phyloP scores from a whole-genome alignment of 192 early-diverging fungal genomes.

The Chytriomyces hyalinus region DNA sequence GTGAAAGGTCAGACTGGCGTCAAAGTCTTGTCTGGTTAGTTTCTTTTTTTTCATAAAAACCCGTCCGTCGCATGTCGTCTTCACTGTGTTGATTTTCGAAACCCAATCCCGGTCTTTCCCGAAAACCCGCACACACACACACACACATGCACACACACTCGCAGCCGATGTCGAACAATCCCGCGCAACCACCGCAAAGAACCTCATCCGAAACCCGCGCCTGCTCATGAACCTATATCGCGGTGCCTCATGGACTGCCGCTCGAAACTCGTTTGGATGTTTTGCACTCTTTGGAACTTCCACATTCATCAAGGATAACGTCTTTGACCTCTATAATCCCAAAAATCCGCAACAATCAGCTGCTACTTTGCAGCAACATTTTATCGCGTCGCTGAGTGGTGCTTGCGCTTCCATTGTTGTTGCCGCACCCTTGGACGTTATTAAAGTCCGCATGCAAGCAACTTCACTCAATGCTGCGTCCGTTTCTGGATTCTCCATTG shows the following conservation, averaged over 20 bases:
- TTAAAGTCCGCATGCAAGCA: conserved; percentile 94
- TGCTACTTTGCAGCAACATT: conserved; percentile 90
- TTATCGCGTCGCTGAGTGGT: conserved; percentile 84
- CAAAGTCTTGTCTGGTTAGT: conserved; percentile 40
- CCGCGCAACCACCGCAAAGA: conserved; percentile 1
- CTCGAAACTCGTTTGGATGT: conserved; percentile 88
- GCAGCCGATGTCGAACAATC: background rate
- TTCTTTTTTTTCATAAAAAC: background rate
- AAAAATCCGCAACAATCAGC: conserved; percentile 41
- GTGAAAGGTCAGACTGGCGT: conserved; percentile 85
- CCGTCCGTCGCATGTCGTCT: background rate
- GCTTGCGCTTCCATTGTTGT: conserved; percentile 85
- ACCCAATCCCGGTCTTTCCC: background rate
- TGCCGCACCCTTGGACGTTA: conserved; percentile 91
- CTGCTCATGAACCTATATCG: conserved; percentile 36
- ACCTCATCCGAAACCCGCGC: conserved; percentile 19
- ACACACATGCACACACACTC: too few relatives aligned
- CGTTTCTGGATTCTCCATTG: conserved; percentile 77
- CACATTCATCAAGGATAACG: conserved; percentile 85
- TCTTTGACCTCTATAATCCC: conserved; percentile 75
- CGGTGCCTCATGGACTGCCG: conserved; percentile 86
- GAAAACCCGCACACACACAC: too few relatives aligned
- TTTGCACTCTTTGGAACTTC: conserved; percentile 91
- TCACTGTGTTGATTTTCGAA: background rate
- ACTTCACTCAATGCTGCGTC: conserved; percentile 77